Evolutionary conservation across 345 rosid species (phyloP).

Genomic region (Rubroshorea leprosula): DNA sequence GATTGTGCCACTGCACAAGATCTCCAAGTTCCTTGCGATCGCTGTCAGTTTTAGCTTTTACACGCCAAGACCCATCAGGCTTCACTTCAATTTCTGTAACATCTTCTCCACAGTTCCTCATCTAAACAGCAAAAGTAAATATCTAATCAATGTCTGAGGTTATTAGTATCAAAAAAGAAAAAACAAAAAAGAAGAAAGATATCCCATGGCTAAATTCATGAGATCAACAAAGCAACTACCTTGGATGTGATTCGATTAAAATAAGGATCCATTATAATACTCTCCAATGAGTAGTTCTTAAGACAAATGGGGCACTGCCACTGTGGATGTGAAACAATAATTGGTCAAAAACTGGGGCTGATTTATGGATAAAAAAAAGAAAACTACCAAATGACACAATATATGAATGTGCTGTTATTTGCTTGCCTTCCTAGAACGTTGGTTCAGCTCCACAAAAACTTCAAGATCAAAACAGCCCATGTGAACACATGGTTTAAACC

Average conservation of each 20-base stretch:
- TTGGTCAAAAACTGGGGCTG: constrained; percentile 13
- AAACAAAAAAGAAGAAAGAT: constrained; percentile 5
- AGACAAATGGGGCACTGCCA: constrained; percentile 98
- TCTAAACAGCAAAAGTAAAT: constrained; percentile 33
- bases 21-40: constrained; percentile 80
- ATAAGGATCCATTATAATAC: constrained; percentile 80
- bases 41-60: constrained; percentile 61
- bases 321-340: constrained; percentile 34
- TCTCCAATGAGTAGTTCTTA: constrained; percentile 83
- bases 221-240: constrained; percentile 33
- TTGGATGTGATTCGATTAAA: constrained; percentile 79
- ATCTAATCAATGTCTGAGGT: neutral
- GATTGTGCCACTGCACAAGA: constrained; percentile 76
- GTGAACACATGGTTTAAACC: constrained; percentile 90
- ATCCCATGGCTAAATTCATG: neutral
- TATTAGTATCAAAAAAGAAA: too few species aligned
- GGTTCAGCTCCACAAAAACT: constrained; percentile 90
- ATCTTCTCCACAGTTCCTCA: constrained; percentile 84
- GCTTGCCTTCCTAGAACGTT: constrained; percentile 95
- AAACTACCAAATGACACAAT: neutral
- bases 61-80: constrained; percentile 99
- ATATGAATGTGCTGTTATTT: constrained; percentile 1
- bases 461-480: constrained; percentile 98
- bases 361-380: constrained; percentile 8
- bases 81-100: constrained; percentile 79